Conservation (phyloP, 306 rosid genomes). For the Trichosanthes truncata region DNA sequence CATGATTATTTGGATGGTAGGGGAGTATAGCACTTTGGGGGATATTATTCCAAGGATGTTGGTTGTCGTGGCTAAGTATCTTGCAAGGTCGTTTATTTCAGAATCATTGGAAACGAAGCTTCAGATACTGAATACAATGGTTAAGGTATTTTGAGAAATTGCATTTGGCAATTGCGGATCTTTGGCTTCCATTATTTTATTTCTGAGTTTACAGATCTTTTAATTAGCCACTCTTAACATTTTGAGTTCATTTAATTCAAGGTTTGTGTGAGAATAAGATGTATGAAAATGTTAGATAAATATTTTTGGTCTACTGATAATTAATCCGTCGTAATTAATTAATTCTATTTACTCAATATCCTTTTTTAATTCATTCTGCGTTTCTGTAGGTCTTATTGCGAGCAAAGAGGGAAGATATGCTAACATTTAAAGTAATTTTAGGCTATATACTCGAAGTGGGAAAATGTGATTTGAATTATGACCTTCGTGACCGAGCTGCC, state of each 20-base stretch:
- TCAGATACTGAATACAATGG: constrained; percentile 74
- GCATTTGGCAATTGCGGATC: neutral
- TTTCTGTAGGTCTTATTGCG: constrained; percentile 50
- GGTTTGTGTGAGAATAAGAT: neutral
- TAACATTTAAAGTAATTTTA: constrained; percentile 36
- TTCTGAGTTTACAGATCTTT: neutral
- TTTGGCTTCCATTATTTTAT: neutral
- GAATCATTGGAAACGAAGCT: constrained; percentile 84
- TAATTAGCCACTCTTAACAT: neutral
- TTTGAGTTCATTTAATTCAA: neutral
- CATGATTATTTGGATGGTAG: constrained; percentile 86
- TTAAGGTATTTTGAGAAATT: constrained; percentile 42
- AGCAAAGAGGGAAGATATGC: constrained; percentile 41
- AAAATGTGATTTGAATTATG: constrained; percentile 63
- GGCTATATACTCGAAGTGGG: constrained; percentile 75
- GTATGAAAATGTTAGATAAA: neutral
- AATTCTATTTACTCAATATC: neutral
- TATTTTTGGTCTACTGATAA: neutral
- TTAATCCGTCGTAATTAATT: neutral
- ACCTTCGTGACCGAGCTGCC: constrained; percentile 81
- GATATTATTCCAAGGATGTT: constrained; percentile 70
- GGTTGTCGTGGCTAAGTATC: constrained; percentile 68
- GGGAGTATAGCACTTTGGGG: constrained; percentile 83
- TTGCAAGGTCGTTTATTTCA: constrained; percentile 68
- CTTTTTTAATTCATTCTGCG: constrained; percentile 5